These are phyloP conservation scores for Dipodascopsis uninucleata DNA, from an alignment of 805 yeast genomes.

Conservation along the genomic window DNA sequence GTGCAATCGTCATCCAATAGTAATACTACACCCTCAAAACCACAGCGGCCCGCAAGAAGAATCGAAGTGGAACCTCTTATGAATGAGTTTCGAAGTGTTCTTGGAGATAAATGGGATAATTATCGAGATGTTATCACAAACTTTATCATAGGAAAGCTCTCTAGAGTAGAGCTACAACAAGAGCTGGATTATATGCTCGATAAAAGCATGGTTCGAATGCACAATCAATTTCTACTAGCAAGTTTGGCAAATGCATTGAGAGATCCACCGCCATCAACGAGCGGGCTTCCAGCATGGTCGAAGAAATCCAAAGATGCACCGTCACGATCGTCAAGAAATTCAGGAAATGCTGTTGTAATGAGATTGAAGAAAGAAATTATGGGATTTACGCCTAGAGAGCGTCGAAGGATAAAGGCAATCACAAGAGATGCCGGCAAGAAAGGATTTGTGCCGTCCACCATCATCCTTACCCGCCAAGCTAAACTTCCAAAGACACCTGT, in stretches of 20 bases:
- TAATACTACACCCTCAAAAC: conserved; percentile 21
- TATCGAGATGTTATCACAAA: conserved; percentile 76
- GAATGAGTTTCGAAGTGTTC: conserved; percentile 62
- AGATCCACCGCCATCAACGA: conserved; percentile 62
- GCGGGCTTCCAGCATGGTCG: conserved; percentile 43
- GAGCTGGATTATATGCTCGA: conserved; percentile 57
- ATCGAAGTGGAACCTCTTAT: conserved; percentile 65
- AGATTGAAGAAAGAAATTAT: conserved; percentile 79
- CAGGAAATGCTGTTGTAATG: conserved; percentile 63
- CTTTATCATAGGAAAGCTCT: conserved; percentile 59
- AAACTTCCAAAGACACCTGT: conserved; percentile 82
- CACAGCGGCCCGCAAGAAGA: conserved; percentile 37
- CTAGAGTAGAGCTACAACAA: conserved; percentile 66
- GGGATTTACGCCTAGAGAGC: conserved; percentile 78
- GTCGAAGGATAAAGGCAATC: conserved; percentile 78
- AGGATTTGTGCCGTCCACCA: conserved; percentile 42
- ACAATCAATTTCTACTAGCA: conserved; percentile 76
- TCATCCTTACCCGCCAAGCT: conserved; percentile 44
- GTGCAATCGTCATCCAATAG: too few relatives aligned
- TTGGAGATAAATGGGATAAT: conserved; percentile 81
- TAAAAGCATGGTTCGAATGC: conserved; percentile 53
- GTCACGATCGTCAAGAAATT: conserved; percentile 41
- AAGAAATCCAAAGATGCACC: conserved; percentile 48
- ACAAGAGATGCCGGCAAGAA: conserved; percentile 75
- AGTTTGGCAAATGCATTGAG: conserved; percentile 80